Conservation (phyloP, 352 stramenopile genomes). For the Globisporangium carolinianum region DNA sequence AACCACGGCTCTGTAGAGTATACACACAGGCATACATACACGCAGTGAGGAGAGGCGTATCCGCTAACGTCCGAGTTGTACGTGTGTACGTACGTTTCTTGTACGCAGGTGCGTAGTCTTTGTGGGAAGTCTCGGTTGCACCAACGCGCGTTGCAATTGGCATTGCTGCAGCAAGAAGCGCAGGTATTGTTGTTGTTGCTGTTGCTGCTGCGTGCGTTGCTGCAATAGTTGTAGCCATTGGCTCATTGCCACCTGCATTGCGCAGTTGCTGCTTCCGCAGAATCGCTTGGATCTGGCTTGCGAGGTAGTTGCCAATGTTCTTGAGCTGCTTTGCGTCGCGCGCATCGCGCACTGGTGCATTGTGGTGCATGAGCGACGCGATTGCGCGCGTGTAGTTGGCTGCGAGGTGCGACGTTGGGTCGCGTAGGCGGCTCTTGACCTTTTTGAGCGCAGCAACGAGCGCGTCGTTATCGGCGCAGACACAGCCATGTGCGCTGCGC, state of each 20-base stretch:
- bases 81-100: constrained; percentile 40
- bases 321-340: constrained; percentile 56
- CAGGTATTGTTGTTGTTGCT: not conserved
- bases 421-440: constrained; percentile 42
- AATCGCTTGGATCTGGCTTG: constrained; percentile 78
- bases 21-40: constrained; percentile 2
- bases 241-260: not conserved
- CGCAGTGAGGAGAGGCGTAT: no score
- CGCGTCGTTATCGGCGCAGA: constrained; percentile 51
- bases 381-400: constrained; percentile 69
- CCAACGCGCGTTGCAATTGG: not conserved
- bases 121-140: constrained; percentile 7
- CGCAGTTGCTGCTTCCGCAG: constrained; percentile 31
- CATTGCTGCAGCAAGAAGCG: not conserved
- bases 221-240: not conserved
- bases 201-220: not conserved
- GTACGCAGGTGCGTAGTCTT: constrained; percentile 42
- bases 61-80: not conserved
- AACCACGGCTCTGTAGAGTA: constrained; percentile 63
- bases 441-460: constrained; percentile 67
- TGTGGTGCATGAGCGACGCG: constrained; percentile 51
- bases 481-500: constrained; percentile 39
- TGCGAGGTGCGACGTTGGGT: constrained; percentile 51
- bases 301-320: constrained; percentile 82
- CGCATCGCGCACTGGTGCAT: constrained; percentile 31